phyloP scores from a whole-genome alignment of 805 yeast species.

The Ogataea henricii region DNA sequence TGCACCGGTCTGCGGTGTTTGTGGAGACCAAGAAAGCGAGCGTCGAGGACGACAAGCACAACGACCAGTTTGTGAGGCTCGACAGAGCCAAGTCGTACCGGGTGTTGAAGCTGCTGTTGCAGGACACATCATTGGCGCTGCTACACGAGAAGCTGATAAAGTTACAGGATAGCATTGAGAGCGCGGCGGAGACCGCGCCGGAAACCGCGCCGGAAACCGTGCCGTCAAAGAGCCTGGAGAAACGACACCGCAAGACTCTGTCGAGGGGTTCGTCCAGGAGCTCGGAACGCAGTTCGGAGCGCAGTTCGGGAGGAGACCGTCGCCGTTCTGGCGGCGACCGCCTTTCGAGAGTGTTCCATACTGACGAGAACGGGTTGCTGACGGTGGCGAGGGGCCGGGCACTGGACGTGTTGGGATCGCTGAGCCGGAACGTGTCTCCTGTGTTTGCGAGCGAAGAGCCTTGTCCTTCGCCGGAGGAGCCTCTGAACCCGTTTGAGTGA shows the following conservation, averaged over 20 bases:
- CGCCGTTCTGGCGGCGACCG: not conserved
- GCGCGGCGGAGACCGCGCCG: not conserved
- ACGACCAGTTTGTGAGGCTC: slow-evolving; percentile 14
- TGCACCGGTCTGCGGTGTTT: slow-evolving; percentile 15
- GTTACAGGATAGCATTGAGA: slow-evolving; percentile 8
- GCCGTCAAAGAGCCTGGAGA: not conserved
- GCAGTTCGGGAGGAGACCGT: too few species aligned
- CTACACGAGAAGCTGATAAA: not conserved
- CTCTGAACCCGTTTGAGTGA: not conserved
- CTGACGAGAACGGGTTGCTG: slow-evolving; percentile 6
- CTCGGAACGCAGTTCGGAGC: not conserved
- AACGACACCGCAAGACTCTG: not conserved
- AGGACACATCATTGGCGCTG: not conserved
- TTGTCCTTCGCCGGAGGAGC: not conserved
- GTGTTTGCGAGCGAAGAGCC: not conserved
- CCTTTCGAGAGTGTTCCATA: not conserved
- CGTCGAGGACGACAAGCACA: slow-evolving; percentile 1
- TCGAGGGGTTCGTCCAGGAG: not conserved
- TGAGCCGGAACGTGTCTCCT: slow-evolving; percentile 9
- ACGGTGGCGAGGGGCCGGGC: slow-evolving; percentile 9
- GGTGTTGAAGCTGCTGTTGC: slow-evolving; percentile 3
- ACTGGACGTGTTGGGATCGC: slow-evolving; percentile 8
- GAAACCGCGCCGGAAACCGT: not conserved
- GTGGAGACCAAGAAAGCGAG: not conserved
- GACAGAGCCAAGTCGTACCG: slow-evolving; percentile 12